These are phyloP conservation scores for Erucastrum elatum DNA, from an alignment of 345 rosid genomes.

Conservation along the genomic window DNA sequence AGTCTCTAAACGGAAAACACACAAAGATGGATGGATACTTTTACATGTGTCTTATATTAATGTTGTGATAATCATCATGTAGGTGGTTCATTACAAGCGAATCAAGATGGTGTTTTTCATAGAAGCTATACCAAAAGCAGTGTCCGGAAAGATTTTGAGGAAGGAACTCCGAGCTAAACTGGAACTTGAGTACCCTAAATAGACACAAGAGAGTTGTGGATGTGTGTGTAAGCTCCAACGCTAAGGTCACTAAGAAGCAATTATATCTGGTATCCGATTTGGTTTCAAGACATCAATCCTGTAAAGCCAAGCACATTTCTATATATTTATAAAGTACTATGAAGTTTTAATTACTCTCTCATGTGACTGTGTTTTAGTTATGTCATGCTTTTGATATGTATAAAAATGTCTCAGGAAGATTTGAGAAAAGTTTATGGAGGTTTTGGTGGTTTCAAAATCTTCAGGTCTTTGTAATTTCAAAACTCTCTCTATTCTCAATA, in stretches of 20 bases:
- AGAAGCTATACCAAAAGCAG: constrained; percentile 71
- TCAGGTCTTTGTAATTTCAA: neutral
- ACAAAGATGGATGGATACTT: constrained; percentile 21
- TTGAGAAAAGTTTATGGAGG: neutral
- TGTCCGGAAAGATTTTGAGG: constrained; percentile 74
- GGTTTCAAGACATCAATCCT: neutral
- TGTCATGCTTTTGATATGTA: neutral
- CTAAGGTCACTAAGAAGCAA: neutral
- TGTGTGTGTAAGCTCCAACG: constrained; percentile 4
- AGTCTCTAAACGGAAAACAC: constrained; percentile 14
- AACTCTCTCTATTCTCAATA: neutral
- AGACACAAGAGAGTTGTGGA: neutral
- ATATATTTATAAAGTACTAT: neutral
- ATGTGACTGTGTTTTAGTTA: neutral
- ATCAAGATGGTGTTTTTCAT: constrained; percentile 52
- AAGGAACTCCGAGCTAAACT: constrained; percentile 61
- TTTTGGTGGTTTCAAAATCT: neutral
- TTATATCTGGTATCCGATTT: neutral
- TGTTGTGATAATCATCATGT: constrained; percentile 9
- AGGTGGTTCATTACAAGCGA: constrained; percentile 79
- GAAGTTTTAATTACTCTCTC: neutral
- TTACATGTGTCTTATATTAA: neutral
- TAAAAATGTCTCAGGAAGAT: neutral
- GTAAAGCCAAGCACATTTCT: constrained; percentile 10
- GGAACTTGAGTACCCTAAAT: constrained; percentile 35